Evolutionary conservation across 1,284 basidiomycete genomes (phyloP), one percentile per base, ranked within the genome.

Genomic region (Rhodotorula sp.): DNA sequence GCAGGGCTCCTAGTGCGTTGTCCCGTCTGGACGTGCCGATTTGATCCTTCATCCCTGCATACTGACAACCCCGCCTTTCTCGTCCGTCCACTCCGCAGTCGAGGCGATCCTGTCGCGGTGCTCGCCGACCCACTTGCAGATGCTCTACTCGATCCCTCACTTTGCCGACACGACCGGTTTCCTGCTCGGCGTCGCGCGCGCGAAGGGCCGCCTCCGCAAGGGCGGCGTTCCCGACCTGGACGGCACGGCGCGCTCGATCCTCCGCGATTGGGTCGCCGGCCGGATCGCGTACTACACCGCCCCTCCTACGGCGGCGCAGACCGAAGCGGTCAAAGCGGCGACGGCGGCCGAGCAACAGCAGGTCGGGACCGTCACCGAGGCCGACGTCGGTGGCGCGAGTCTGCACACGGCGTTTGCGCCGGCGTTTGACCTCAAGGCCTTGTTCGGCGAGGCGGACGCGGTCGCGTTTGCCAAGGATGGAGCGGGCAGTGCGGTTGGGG

Each of bases 241-340:
- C 60, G 86, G 89, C 0, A 87, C 92, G 0, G 93, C 94, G 0
- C 87, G 92, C 45, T 88, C 89, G 21, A 86, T 98, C n/a, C 82
- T 99, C 6, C 87, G 86, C 60, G 95, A 99, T 80, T 98, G 95
- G 95, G 98, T 98, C 79, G 88, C 92, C 74, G 93, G 97, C 78
- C 94, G 93, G 79, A 97, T 98, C 38, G 89, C 90, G 0, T 98
- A 93, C 82, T 91, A 86, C 82, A 92, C 92, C 2, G 80, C 84
- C 1, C 92, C 94, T 3, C 95, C 95, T 0, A 79, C 89, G 0
- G 92, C 91, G 3, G 85, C 86, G 38, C 83, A 61, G 89, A 70
- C 90, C 87, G 31, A 87, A 87, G 6, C 84, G 82, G 10, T 81
- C 86, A 80, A 78, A 77, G 71, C 71, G 34, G 62, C 54, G 80